Evolutionary conservation across 2,329 filamentous ascomycete genomes (phyloP), one percentile per base, ranked within the genome.

Genomic region (Escovopsis weberi): DNA sequence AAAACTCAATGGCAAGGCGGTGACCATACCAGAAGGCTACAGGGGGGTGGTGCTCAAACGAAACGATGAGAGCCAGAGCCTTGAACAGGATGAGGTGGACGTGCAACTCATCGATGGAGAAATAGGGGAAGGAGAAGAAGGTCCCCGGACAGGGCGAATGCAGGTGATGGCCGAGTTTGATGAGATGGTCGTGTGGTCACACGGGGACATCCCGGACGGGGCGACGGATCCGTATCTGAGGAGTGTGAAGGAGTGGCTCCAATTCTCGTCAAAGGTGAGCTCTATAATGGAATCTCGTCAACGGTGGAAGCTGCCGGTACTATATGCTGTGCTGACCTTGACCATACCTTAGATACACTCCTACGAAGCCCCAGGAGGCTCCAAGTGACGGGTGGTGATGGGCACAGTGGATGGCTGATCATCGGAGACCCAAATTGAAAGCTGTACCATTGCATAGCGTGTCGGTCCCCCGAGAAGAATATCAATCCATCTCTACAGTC

Each of bases 101-200:
- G 8, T 32, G 28, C 28, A 32, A 11, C 8, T 32, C 11, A 15
- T 15, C 15, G 15, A 15, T 15, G 28, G 8, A 32, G 4, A 11
- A 7, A 32, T 11, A 37, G 19, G 18, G 34, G 12, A 42, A 44
- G 11, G 39, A 41, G 19, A 28, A 70, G 54, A 64, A 35, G 53
- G 56, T 7, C 58, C 65, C 11, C 67, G 73, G 23, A 67, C 73
- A 1, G 72, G 76, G 9, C 68, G 67, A 18, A 63, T 89, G 50
- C 71, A 82, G 40, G 66, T 75, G 37, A 67, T 78, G 18, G 78
- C 77, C 1, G 69, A 69, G 12, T 95, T 95, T 55, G 76, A 86
- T 6, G 69, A 82, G 43, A 59, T 94, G 40, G 63, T 85, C 3
- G 70, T 94, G n/a, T 96, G 88, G 88, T 80, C 75, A 0, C 87